Evolutionary conservation across 2,329 filamentous ascomycete genomes (phyloP).

Genomic region (Fusarium sublunatum): DNA sequence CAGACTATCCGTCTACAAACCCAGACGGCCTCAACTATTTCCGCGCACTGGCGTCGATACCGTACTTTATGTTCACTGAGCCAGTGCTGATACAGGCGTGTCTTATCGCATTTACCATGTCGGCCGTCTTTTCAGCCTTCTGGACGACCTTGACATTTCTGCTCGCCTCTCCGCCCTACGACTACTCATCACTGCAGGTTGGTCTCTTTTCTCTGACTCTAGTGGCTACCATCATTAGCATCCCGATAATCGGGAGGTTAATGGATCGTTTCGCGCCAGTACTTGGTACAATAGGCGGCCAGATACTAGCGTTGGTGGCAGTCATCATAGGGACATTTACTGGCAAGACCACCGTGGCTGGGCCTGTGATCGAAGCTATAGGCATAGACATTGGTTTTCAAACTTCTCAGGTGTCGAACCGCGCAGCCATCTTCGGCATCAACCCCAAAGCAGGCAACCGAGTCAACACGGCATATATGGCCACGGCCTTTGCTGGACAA

Average conservation of each 20-base stretch:
- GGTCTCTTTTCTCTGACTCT: slow-evolving; percentile 84
- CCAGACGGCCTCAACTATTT: slow-evolving; percentile 73
- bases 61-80: slow-evolving; percentile 70
- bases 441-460: slow-evolving; percentile 78
- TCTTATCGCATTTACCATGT: slow-evolving; percentile 71
- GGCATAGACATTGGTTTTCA: slow-evolving; percentile 78
- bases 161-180: slow-evolving; percentile 75
- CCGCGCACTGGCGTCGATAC: slow-evolving; percentile 72
- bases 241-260: slow-evolving; percentile 75
- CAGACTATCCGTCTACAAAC: slow-evolving; percentile 82
- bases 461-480: slow-evolving; percentile 86
- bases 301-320: slow-evolving; percentile 68
- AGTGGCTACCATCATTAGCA: slow-evolving; percentile 73
- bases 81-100: slow-evolving; percentile 77
- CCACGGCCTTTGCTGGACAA: slow-evolving; percentile 79
- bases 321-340: slow-evolving; percentile 76
- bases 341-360: slow-evolving; percentile 73
- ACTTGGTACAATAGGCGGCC: slow-evolving; percentile 73
- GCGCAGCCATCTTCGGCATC: slow-evolving; percentile 75
- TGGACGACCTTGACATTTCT: slow-evolving; percentile 81
- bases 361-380: slow-evolving; percentile 78
- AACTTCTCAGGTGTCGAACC: slow-evolving; percentile 78
- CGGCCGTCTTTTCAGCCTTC: slow-evolving; percentile 63
- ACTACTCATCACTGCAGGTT: slow-evolving; percentile 74
- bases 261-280: slow-evolving; percentile 77